Percentiles rank a stretch among this genome's conserved stretches.
Evolutionary conservation across 345 rosid species (phyloP).

Genomic region (Pugionium cornutum): DNA sequence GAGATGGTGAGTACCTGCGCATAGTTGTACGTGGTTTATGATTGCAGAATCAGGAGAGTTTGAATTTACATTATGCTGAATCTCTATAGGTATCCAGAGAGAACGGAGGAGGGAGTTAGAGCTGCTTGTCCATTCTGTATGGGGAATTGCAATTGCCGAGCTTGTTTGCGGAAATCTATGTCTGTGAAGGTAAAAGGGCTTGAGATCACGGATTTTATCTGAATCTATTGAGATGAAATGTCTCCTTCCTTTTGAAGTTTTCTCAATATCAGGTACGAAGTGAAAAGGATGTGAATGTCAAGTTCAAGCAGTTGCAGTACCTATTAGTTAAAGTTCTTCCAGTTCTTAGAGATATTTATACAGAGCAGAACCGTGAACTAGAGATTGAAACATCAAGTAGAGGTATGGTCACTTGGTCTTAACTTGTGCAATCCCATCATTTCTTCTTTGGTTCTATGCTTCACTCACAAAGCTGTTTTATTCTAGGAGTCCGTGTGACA

Average conservation of each 20-base stretch:
- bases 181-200: not conserved
- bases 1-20: slow-evolving; percentile 35
- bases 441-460: slow-evolving; percentile 1
- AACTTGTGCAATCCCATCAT: not conserved
- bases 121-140: slow-evolving; percentile 35
- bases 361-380: slow-evolving; percentile 38
- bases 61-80: not conserved
- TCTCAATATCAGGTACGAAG: slow-evolving; percentile 5
- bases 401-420: slow-evolving; percentile 24
- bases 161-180: slow-evolving; percentile 37
- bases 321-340: slow-evolving; percentile 41
- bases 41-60: too few species aligned
- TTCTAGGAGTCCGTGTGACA: slow-evolving; percentile 27
- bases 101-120: slow-evolving; percentile 23
- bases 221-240: slow-evolving; percentile 9
- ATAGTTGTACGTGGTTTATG: too few species aligned
- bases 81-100: slow-evolving; percentile 32
- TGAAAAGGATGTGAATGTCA: slow-evolving; percentile 21
- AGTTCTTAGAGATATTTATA: slow-evolving; percentile 29
- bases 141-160: slow-evolving; percentile 36
- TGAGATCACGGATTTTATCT: not conserved
- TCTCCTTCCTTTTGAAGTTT: not conserved
- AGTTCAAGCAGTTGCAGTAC: slow-evolving; percentile 43
- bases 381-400: slow-evolving; percentile 35
- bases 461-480: slow-evolving; percentile 3